A percentile compares a stretch with the other conserved stretches of the same genome.
Evolutionary conservation across 106 monocot genomes (phyloP).

Genomic region (Acorus gramineus): DNA sequence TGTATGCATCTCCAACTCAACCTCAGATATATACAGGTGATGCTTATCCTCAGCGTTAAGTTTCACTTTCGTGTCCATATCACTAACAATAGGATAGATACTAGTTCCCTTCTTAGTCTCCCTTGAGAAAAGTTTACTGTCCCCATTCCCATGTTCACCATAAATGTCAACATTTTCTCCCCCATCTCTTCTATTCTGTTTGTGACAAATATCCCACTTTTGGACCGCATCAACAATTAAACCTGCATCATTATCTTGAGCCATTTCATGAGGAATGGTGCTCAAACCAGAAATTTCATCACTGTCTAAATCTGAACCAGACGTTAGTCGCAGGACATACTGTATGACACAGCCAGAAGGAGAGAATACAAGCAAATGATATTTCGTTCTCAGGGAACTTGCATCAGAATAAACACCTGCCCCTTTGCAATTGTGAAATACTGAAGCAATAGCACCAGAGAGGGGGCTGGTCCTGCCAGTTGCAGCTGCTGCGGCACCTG

Average conservation of each 20-base stretch:
- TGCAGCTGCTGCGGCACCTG: conserved; percentile 71
- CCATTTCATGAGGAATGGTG: conserved; percentile 18
- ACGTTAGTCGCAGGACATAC: conserved; percentile 48
- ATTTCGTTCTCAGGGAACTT: conserved; percentile 28
- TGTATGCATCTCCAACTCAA: conserved; percentile 75
- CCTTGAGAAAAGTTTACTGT: conserved; percentile 41
- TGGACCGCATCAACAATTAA: conserved; percentile 75
- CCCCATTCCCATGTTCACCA: conserved; percentile 65
- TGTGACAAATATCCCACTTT: conserved; percentile 94
- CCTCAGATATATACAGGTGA: conserved; percentile 66
- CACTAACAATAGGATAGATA: conserved; percentile 29
- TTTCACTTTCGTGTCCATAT: conserved; percentile 16
- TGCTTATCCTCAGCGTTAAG: conserved; percentile 41
- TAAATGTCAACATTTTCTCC: conserved; percentile 59
- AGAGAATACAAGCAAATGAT: conserved; percentile 74
- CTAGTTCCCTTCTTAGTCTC: conserved; percentile 31
- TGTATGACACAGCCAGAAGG: conserved; percentile 79
- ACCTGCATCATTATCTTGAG: conserved; percentile 30
- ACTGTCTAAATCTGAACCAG: conserved; percentile 29
- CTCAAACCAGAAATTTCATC: conserved; percentile 24
- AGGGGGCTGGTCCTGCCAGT: conserved; percentile 59
- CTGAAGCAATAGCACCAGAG: conserved; percentile 79
- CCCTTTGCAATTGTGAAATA: conserved; percentile 59
- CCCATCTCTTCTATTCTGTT: conserved; percentile 59
- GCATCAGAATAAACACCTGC: conserved; percentile 18